These are phyloP conservation scores for Chaetoceros muelleri DNA, from an alignment of 108 stramenopile species.

Conservation along the genomic window DNA sequence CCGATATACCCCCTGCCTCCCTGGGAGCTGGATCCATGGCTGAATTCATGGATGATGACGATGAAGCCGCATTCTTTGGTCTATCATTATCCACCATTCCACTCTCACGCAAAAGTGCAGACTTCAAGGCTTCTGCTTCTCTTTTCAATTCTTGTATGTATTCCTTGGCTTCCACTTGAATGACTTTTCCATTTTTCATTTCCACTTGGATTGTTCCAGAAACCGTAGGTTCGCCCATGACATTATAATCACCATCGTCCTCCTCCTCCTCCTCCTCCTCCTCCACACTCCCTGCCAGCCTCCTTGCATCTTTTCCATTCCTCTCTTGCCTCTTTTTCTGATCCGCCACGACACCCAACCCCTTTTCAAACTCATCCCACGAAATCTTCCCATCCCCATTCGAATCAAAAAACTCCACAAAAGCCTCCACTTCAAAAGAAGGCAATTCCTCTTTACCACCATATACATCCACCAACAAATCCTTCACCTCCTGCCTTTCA, in stretches of 20 bases:
- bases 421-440: conserved; percentile 59
- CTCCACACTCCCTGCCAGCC: conserved; percentile 5
- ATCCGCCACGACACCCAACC: conserved; percentile 43
- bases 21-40: neutral
- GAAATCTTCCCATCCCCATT: conserved; percentile 69
- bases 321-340: conserved; percentile 7
- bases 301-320: conserved; percentile 7
- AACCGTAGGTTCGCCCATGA: conserved; percentile 16
- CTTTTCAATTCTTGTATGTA: conserved; percentile 69
- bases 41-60: neutral
- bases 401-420: conserved; percentile 78
- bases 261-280: conserved; percentile 21
- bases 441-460: conserved; percentile 31
- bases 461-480: conserved; percentile 60
- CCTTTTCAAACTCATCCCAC: conserved; percentile 81
- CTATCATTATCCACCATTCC: conserved; percentile 7
- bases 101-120: conserved; percentile 47
- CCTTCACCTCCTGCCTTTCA: conserved; percentile 49
- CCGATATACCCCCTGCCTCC: conserved; percentile 37
- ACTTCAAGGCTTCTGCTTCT: conserved; percentile 63
- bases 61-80: neutral
- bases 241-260: conserved; percentile 32
- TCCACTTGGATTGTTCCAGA: conserved; percentile 67
- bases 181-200: conserved; percentile 60
- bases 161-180: conserved; percentile 77